Conservation (phyloP, 1,284 basidiomycete species). For the Cryptococcus wingfieldii region DNA sequence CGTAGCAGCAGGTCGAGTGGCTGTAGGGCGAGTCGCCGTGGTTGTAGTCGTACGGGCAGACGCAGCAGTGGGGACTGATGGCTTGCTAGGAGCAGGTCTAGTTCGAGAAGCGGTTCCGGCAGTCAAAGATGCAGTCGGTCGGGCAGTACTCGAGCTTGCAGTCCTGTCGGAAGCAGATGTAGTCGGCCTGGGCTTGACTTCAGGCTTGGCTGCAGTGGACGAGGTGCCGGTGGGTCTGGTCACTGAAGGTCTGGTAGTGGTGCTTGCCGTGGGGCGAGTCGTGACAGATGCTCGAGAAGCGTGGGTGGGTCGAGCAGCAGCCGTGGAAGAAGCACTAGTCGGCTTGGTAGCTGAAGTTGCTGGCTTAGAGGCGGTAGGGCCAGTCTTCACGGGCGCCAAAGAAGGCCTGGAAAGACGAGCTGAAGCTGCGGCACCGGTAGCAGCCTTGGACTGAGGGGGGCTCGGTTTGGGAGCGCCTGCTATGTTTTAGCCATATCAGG, state of each 20-base stretch:
- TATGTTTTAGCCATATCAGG: background rate
- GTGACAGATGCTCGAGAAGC: constrained; percentile 6
- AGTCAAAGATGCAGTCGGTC: constrained; percentile 5
- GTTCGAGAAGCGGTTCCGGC: background rate
- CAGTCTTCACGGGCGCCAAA: constrained; percentile 10
- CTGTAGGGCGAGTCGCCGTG: background rate
- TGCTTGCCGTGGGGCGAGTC: background rate
- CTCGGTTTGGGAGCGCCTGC: constrained; percentile 15
- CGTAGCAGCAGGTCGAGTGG: constrained; percentile 4
- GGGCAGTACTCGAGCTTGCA: background rate
- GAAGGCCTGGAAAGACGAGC: constrained; percentile 7
- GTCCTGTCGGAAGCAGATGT: constrained; percentile 10
- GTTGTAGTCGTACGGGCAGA: background rate
- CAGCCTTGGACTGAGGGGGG: constrained; percentile 14
- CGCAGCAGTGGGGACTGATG: background rate
- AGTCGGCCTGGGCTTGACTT: background rate
- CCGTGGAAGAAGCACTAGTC: background rate
- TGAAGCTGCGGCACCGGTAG: constrained; percentile 1
- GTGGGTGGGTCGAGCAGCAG: background rate
- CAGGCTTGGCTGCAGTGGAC: background rate
- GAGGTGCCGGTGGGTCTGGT: constrained; percentile 1
- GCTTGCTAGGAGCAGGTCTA: background rate
- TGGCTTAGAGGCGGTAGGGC: background rate
- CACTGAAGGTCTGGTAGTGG: constrained; percentile 6
- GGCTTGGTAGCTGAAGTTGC: background rate